Evolutionary conservation across 495 filamentous ascomycete genomes (phyloP).

Genomic region (Daldinia vernicosa): DNA sequence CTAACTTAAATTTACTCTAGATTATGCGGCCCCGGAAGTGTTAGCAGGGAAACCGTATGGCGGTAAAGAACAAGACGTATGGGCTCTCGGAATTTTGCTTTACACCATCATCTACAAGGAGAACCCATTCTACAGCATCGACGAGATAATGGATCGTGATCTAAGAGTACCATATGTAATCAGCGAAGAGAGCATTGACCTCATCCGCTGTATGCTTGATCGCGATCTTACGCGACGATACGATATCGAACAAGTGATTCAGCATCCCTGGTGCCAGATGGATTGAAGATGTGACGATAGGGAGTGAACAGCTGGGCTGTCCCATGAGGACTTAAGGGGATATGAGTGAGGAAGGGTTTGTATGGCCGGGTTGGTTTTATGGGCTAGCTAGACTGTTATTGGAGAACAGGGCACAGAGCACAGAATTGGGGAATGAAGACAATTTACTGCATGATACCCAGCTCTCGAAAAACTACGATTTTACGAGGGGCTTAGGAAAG

Average conservation of each 20-base stretch:
- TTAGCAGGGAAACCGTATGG: slow-evolving; percentile 92
- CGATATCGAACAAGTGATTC: slow-evolving; percentile 83
- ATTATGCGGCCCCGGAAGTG: slow-evolving; percentile 97
- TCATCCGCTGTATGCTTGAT: slow-evolving; percentile 90
- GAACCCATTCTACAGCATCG: slow-evolving; percentile 98
- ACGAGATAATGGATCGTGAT: slow-evolving; percentile 98
- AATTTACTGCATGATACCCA: slow-evolving; percentile 38
- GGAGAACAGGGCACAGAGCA: slow-evolving; percentile 26
- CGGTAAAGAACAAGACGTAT: slow-evolving; percentile 97
- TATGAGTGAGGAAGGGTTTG: slow-evolving; percentile 8
- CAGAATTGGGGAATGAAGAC: slow-evolving; percentile 31
- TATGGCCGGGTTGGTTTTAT: slow-evolving; percentile 22
- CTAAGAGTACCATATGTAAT: slow-evolving; percentile 89
- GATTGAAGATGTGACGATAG: slow-evolving; percentile 35
- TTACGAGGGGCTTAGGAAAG: slow-evolving; percentile 25
- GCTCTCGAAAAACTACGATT: slow-evolving; percentile 29
- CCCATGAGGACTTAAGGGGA: slow-evolving; percentile 2
- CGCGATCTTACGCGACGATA: slow-evolving; percentile 83
- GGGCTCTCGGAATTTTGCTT: slow-evolving; percentile 96
- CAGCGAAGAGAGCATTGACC: slow-evolving; percentile 88
- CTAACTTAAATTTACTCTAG: slow-evolving; percentile 56
- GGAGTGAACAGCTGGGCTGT: slow-evolving; percentile 9
- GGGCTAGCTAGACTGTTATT: slow-evolving; percentile 31
- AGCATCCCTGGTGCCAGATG: slow-evolving; percentile 78
- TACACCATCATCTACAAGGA: slow-evolving; percentile 99